Evolutionary conservation across 2,329 filamentous ascomycete species (phyloP), one percentile per base, ranked within the genome.

Genomic region (Trichophyton schoenleinii): DNA sequence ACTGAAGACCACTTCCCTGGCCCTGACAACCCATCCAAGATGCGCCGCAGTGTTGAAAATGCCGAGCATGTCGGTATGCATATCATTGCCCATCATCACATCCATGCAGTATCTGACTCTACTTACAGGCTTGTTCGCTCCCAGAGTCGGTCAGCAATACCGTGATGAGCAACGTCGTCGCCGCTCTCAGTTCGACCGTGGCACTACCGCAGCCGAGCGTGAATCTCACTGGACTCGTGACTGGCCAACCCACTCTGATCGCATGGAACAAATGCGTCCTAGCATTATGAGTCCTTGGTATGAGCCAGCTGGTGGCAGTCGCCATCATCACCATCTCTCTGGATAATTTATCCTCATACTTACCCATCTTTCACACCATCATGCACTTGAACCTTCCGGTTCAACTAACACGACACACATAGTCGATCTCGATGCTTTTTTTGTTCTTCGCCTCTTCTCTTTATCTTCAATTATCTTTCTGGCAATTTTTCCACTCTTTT

Each of bases 1-100:
- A 77, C 83, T 36, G 89, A 95, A 73, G 86, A 90, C 66, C 71
- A 77, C 0, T 95, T 96, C 67, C 90, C 90, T 0, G 77, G 78
- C 1, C 87, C 89, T 0, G 89, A 96, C 75, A 96, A 96, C 69
- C 81, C 85, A 61, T 88, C 87, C 0, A 96, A 96, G 77, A 87
- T 94, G 80, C 87, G 90, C 75, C 83, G 91, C 63, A 94, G 88
- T 66, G 87, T 88, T 63, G 88, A 95, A 71, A 95, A 94, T 71
- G 90, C 90, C 1, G 87, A 90, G 70, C 86, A 89, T 69, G 84
- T 92, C 66, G 91, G 91, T 84, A 71, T 72, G 86, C 80, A 59
- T 46, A 53, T 18, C 57, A 61, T 42, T 9, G 41, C 31, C 42
- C 53, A 44, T 15, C 8, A 15, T 8, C 8, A n/a, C 5, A 9